Evolutionary conservation across 805 yeast genomes (phyloP).

Genomic region (Nakazawaea siamensis): DNA sequence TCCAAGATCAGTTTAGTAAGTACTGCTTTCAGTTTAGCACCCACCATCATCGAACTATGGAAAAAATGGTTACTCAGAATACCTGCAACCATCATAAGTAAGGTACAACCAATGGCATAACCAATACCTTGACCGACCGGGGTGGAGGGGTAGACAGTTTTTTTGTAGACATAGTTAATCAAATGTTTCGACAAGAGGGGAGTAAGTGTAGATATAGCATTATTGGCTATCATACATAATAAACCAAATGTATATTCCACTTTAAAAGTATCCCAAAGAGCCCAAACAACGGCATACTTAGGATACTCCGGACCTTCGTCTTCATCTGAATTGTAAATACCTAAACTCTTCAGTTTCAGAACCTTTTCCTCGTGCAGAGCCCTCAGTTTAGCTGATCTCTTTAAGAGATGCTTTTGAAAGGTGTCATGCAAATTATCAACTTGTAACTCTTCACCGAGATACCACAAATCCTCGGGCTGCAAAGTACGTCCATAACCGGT

Average conservation of each 20-base stretch:
- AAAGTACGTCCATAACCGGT: slow-evolving; percentile 67
- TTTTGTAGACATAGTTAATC: slow-evolving; percentile 29
- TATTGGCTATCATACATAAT: slow-evolving; percentile 34
- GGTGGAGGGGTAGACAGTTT: slow-evolving; percentile 24
- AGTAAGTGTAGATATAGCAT: slow-evolving; percentile 44
- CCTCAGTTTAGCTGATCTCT: slow-evolving; percentile 19
- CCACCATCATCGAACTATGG: slow-evolving; percentile 33
- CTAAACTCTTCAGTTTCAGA: neutral
- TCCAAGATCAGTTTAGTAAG: slow-evolving; percentile 29
- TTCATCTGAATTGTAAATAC: slow-evolving; percentile 3
- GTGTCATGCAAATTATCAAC: slow-evolving; percentile 29
- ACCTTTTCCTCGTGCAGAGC: neutral
- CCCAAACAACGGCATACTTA: slow-evolving; percentile 26
- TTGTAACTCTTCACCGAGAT: slow-evolving; percentile 30
- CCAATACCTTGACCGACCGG: slow-evolving; percentile 29
- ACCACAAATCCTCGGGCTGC: slow-evolving; percentile 54
- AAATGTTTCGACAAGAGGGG: slow-evolving; percentile 31
- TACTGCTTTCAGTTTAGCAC: slow-evolving; percentile 31
- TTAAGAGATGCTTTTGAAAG: slow-evolving; percentile 27
- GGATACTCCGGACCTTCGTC: slow-evolving; percentile 30
- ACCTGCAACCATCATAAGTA: slow-evolving; percentile 19
- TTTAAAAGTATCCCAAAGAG: slow-evolving; percentile 39
- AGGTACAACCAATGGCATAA: slow-evolving; percentile 30
- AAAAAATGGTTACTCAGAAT: slow-evolving; percentile 28
- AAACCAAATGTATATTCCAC: slow-evolving; percentile 33